Base-by-base conservation (phyloP, 805 yeast genomes). In the Wickerhamiella parazyma region DNA sequence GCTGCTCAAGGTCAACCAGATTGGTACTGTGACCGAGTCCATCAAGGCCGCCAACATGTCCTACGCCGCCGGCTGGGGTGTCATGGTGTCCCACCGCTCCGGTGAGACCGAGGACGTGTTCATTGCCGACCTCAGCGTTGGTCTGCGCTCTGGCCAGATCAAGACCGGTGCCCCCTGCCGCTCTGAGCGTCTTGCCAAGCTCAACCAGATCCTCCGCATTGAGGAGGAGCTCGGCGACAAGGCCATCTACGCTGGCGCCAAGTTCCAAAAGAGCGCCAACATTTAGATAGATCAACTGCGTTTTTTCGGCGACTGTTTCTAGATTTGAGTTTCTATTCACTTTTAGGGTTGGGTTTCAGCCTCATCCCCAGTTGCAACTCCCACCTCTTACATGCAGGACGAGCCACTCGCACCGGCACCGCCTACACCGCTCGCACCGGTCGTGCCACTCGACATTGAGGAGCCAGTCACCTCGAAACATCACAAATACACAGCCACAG, bases 161-260 rank as follows among this genome's bases (percentile, higher is more conserved):
- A 89, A 89, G 87, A 84, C 96, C 58, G 98, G 98, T 80, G 97
- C 98, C 66, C 97, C 97, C 66, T 95, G 96, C 59, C 87, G 98
- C 76, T 84, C 96, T 57, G 98, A 89, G 77, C 89, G 98, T 80
- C 80, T 91, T 70, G 97, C 97, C 68, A 89, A 89, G 76, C 79
- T 81, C 69, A 89, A 89, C 87, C 95, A 89, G 78, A 79, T 89
- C 69, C 78, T 89, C 69, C 84, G 97, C 75, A 89, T 89, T 63
- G 97, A 91, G 78, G 94, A 89, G 75, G 94, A 83, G 74, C 81
- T 89, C 65, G 97, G 96, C 65, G 87, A 76, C 80, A 85, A 86
- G 77, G 96, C 96, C 55, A 63, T 87, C 67, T 89, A 76, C 74
- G 95, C 97, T 54, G 96, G 97, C 68, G 74, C 72, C 62, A 70